Evolutionary conservation across 805 yeast species (phyloP).

Genomic region (Candida chilensis): DNA sequence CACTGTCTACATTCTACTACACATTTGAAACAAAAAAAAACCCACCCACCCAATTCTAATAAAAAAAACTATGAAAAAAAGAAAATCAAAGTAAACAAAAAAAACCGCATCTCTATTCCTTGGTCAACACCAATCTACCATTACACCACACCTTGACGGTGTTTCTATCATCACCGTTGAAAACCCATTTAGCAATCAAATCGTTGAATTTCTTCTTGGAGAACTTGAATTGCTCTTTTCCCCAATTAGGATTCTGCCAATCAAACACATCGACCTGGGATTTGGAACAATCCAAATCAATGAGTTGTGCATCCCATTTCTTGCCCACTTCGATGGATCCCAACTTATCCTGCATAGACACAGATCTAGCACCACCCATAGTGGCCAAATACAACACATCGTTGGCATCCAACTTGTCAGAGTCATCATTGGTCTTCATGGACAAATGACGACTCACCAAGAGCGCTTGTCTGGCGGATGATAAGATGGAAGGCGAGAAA

Average conservation of each 20-base stretch:
- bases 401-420: constrained; percentile 45
- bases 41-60: constrained; percentile 1
- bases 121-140: constrained; percentile 55
- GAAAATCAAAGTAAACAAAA: background rate
- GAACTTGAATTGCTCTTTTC: background rate
- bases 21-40: no score
- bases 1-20: no score
- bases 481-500: constrained; percentile 53
- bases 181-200: constrained; percentile 81
- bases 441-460: constrained; percentile 65
- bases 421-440: constrained; percentile 38
- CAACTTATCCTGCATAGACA: constrained; percentile 42
- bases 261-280: constrained; percentile 69
- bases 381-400: constrained; percentile 83
- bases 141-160: constrained; percentile 74
- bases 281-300: constrained; percentile 44
- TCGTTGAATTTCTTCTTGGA: constrained; percentile 32
- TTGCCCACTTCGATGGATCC: constrained; percentile 77
- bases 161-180: constrained; percentile 91
- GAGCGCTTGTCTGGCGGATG: constrained; percentile 61
- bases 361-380: constrained; percentile 79
- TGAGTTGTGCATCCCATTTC: constrained; percentile 74
- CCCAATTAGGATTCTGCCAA: constrained; percentile 51
- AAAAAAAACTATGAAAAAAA: background rate
- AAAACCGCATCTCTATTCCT: constrained; percentile 8